phyloP scores from a whole-genome alignment of 805 yeast species.

The Yarrowia alimentaria region DNA sequence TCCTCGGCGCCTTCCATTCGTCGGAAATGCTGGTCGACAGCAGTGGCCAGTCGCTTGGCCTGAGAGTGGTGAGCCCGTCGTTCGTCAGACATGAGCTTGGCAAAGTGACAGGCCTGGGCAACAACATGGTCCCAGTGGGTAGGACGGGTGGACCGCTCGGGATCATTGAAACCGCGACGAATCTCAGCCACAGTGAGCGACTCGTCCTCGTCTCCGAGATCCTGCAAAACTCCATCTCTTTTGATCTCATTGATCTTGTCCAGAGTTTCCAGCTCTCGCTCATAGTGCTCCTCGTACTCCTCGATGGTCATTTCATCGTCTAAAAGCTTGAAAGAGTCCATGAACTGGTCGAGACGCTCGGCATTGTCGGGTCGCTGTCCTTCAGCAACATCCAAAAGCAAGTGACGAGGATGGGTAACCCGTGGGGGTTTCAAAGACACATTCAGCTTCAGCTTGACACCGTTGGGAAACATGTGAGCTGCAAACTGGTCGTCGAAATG shows the following conservation, averaged over 20 bases:
- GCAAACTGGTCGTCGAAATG: conserved; percentile 28
- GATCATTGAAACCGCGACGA: conserved; percentile 48
- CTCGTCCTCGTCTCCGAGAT: conserved; percentile 12
- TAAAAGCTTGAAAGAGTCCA: conserved; percentile 56
- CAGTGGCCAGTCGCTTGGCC: conserved; percentile 68
- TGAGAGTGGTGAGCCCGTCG: conserved; percentile 63
- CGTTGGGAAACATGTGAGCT: conserved; percentile 20
- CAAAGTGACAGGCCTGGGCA: conserved; percentile 69
- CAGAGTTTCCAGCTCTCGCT: conserved; percentile 50
- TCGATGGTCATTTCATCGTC: conserved; percentile 60
- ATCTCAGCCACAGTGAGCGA: conserved; percentile 19
- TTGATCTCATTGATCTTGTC: conserved; percentile 50
- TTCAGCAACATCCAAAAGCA: conserved; percentile 36
- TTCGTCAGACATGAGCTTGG: conserved; percentile 66
- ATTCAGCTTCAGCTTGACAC: conserved; percentile 27
- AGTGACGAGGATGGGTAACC: conserved; percentile 60
- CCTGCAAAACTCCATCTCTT: conserved; percentile 36
- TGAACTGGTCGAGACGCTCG: conserved; percentile 44
- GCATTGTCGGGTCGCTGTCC: conserved; percentile 44
- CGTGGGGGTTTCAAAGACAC: conserved; percentile 40
- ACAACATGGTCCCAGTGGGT: conserved; percentile 73
- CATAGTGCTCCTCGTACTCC: conserved; percentile 60
- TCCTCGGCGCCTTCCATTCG: conserved; percentile 87
- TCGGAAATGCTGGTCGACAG: conserved; percentile 84
- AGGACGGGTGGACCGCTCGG: conserved; percentile 44